Conservation (phyloP, 2,329 filamentous ascomycete species). For the Cladosporium sp. region DNA sequence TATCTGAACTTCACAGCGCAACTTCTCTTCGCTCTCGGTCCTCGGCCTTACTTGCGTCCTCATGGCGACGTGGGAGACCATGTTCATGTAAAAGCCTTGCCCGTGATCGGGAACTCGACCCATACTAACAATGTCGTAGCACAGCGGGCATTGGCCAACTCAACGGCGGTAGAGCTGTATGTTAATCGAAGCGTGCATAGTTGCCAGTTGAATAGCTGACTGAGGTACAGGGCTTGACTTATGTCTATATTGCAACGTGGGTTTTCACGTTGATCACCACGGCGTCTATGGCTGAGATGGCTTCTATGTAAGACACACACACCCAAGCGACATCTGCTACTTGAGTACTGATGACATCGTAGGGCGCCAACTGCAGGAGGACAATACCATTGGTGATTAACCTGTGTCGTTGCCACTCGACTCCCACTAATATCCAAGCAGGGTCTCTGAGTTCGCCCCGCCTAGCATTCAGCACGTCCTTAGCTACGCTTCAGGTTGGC, state of each 20-base stretch:
- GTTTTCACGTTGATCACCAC: constrained; percentile 31
- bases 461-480: constrained; percentile 41
- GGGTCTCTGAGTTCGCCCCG: constrained; percentile 43
- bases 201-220: neutral
- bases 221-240: neutral
- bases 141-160: constrained; percentile 2
- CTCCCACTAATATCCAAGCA: constrained; percentile 21
- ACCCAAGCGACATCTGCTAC: neutral
- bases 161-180: neutral
- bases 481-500: constrained; percentile 41
- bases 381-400: constrained; percentile 23
- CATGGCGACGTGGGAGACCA: constrained; percentile 33
- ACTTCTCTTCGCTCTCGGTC: constrained; percentile 29
- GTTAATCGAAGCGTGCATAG: neutral
- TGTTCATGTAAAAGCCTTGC: neutral
- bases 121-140: neutral
- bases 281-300: constrained; percentile 34
- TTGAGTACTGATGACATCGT: constrained; percentile 14
- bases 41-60: constrained; percentile 32
- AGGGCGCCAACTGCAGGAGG: constrained; percentile 26
- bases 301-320: constrained; percentile 27
- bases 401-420: too few species aligned
- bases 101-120: neutral
- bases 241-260: constrained; percentile 30
- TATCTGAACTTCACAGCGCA: constrained; percentile 17